phyloP scores from a whole-genome alignment of 345 rosid genomes.

The Sisymbrium irio region DNA sequence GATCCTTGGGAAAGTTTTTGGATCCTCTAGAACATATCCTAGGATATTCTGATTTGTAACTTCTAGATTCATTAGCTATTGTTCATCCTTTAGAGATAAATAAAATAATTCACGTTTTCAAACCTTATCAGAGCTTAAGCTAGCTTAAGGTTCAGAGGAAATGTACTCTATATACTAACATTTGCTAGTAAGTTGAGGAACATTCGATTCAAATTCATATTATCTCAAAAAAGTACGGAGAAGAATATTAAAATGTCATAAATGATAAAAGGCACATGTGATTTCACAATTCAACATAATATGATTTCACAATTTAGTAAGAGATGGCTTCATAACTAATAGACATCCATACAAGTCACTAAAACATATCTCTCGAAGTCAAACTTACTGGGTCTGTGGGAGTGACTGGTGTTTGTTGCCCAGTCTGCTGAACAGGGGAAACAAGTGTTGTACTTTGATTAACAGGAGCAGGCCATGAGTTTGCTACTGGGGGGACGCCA shows the following conservation, averaged over 20 bases:
- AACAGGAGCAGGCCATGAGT: slow-evolving; percentile 62
- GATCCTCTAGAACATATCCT: background rate
- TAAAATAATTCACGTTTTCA: background rate
- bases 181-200: background rate
- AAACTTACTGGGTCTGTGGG: slow-evolving; percentile 57
- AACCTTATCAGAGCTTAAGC: slow-evolving; percentile 2
- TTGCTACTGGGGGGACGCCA: slow-evolving; percentile 45
- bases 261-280: background rate
- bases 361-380: background rate
- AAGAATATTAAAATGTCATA: background rate
- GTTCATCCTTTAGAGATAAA: background rate
- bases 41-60: background rate
- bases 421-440: slow-evolving; percentile 48
- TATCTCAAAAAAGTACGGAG: background rate
- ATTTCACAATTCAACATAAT: background rate
- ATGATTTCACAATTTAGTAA: background rate
- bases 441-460: slow-evolving; percentile 49
- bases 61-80: background rate
- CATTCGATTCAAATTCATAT: background rate
- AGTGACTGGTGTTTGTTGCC: slow-evolving; percentile 52
- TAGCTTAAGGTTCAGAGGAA: background rate
- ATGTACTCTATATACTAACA: background rate
- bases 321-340: background rate
- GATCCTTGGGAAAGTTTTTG: background rate
- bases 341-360: background rate